Percentiles rank a stretch among this genome's conserved stretches.
These are phyloP conservation scores for Bruguiera parviflora DNA, from an alignment of 345 rosid species.

Conservation along the genomic window DNA sequence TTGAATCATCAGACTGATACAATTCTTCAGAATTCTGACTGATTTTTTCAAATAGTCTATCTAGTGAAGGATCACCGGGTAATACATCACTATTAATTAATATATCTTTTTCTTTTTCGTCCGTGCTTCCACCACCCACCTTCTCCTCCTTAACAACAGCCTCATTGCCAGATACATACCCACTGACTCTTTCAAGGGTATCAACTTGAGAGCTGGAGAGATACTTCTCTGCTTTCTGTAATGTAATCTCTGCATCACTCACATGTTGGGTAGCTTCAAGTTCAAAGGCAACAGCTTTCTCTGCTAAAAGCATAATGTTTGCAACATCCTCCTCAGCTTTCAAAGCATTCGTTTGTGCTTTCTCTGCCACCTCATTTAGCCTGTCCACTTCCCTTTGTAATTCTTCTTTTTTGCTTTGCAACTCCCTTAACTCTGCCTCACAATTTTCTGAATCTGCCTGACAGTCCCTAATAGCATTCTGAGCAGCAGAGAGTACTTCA, in stretches of 20 bases:
- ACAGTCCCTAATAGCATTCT: slow-evolving; percentile 60
- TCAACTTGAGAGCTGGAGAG: slow-evolving; percentile 45
- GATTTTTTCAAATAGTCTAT: slow-evolving; percentile 41
- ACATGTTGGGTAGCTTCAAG: slow-evolving; percentile 68
- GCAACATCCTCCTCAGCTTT: slow-evolving; percentile 91
- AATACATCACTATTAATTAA: slow-evolving; percentile 39
- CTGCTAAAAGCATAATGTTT: slow-evolving; percentile 89
- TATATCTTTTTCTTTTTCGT: slow-evolving; percentile 42
- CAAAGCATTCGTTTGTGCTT: slow-evolving; percentile 61
- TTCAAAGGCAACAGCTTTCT: slow-evolving; percentile 94
- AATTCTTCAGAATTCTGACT: slow-evolving; percentile 45
- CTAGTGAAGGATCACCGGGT: slow-evolving; percentile 37
- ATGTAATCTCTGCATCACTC: slow-evolving; percentile 78
- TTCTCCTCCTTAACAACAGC: slow-evolving; percentile 39
- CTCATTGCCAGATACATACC: slow-evolving; percentile 43
- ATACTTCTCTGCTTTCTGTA: slow-evolving; percentile 64
- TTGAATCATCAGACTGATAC: slow-evolving; percentile 43
- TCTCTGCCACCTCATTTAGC: slow-evolving; percentile 66
- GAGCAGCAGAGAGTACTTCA: slow-evolving; percentile 45
- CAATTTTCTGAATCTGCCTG: slow-evolving; percentile 45
- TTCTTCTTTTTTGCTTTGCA: slow-evolving; percentile 63
- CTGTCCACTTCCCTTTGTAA: slow-evolving; percentile 70
- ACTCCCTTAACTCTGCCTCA: slow-evolving; percentile 50
- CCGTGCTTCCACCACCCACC: slow-evolving; percentile 25
- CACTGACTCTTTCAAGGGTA: slow-evolving; percentile 43